phyloP scores from a whole-genome alignment of 2,329 filamentous ascomycete genomes.

The Cercospora janseana region DNA sequence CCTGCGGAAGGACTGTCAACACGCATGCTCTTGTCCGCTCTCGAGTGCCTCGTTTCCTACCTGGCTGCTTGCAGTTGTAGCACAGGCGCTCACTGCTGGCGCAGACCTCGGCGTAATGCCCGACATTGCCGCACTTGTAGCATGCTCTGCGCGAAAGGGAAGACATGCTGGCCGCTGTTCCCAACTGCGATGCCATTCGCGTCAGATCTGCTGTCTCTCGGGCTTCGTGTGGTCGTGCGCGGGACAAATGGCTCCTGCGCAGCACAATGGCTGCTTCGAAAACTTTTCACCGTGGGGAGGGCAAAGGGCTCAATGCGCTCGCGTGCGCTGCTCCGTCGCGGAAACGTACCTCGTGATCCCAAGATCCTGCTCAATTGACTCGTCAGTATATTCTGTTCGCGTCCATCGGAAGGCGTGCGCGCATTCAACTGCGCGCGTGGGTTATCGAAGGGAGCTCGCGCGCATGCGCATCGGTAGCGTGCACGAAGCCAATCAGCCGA shows the following conservation, averaged over 20 bases:
- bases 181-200: slow-evolving; percentile 17
- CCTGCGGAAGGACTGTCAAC: slow-evolving; percentile 50
- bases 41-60: slow-evolving; percentile 42
- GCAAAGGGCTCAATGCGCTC: slow-evolving; percentile 6
- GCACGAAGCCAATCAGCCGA: slow-evolving; percentile 5
- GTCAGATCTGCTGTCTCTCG: slow-evolving; percentile 18
- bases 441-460: slow-evolving; percentile 4
- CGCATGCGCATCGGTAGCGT: not conserved
- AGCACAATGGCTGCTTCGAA: slow-evolving; percentile 17
- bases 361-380: slow-evolving; percentile 19
- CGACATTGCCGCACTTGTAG: slow-evolving; percentile 55
- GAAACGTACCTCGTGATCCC: slow-evolving; percentile 26
- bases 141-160: slow-evolving; percentile 54
- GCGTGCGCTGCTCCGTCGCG: slow-evolving; percentile 4
- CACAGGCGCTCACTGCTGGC: slow-evolving; percentile 96
- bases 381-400: slow-evolving; percentile 14
- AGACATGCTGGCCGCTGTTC: slow-evolving; percentile 44
- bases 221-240: slow-evolving; percentile 3
- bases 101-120: slow-evolving; percentile 77
- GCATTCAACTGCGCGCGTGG: not conserved
- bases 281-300: slow-evolving; percentile 12
- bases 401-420: not conserved
- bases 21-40: slow-evolving; percentile 36
- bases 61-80: slow-evolving; percentile 98
- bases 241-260: slow-evolving; percentile 3